phyloP scores from a whole-genome alignment of 208 protist species.

The Willaertia magna region DNA sequence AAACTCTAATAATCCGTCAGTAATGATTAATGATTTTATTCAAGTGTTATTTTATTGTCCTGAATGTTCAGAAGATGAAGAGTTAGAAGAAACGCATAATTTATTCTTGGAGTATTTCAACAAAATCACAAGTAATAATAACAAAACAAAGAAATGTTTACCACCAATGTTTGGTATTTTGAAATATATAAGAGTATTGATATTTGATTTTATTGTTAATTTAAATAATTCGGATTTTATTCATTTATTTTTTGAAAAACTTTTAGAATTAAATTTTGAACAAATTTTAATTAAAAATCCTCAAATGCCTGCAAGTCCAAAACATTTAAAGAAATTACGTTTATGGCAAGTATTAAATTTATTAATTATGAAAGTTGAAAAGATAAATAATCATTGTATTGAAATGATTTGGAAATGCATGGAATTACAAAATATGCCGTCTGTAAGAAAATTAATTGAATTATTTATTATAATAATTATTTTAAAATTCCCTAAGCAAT shows the following conservation, averaged over 20 bases:
- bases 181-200: too few relatives aligned
- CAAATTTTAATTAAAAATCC: too few relatives aligned
- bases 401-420: neutral
- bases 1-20: too few relatives aligned
- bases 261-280: too few relatives aligned
- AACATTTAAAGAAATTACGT: neutral
- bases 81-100: neutral
- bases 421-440: neutral
- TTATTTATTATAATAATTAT: neutral
- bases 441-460: neutral
- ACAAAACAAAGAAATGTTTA: too few relatives aligned
- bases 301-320: neutral
- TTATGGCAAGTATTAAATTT: neutral
- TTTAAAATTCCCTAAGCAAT: neutral
- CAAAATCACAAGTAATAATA: too few relatives aligned
- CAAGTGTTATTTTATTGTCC: neutral
- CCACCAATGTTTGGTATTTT: too few relatives aligned
- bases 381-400: too few relatives aligned
- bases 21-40: neutral
- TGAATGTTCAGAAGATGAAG: neutral
- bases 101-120: too few relatives aligned
- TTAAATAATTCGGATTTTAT: too few relatives aligned
- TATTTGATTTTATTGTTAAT: too few relatives aligned
- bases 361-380: neutral
- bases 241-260: too few relatives aligned